Evolutionary conservation across 2,329 filamentous ascomycete species (phyloP).

Genomic region (Colletotrichum orbiculare): DNA sequence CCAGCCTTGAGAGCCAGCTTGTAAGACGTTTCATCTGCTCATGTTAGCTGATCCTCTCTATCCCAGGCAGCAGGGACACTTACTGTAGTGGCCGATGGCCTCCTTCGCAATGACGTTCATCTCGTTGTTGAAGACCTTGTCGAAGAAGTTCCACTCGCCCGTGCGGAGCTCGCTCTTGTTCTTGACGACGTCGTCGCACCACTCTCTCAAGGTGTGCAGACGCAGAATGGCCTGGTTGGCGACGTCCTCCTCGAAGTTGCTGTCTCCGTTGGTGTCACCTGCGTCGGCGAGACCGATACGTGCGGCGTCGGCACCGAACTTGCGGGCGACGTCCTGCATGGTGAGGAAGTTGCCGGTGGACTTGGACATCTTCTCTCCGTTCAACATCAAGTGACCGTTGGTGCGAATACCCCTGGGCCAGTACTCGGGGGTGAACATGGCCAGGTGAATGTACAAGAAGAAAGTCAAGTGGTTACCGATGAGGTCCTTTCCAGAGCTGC

Average conservation of each 20-base stretch:
- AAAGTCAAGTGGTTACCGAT: constrained; percentile 95
- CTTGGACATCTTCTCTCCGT: constrained; percentile 99
- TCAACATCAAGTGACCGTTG: constrained; percentile 93
- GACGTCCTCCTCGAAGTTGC: constrained; percentile 96
- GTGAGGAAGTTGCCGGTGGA: constrained; percentile 98
- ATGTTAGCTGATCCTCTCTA: not conserved
- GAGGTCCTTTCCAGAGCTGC: constrained; percentile 91
- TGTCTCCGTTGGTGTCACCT: constrained; percentile 92
- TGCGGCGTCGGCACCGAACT: constrained; percentile 94
- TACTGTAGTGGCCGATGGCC: constrained; percentile 77
- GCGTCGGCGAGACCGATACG: constrained; percentile 93
- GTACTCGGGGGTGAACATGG: constrained; percentile 87
- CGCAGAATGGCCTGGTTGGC: constrained; percentile 92
- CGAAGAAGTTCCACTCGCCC: constrained; percentile 85
- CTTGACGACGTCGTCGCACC: constrained; percentile 87
- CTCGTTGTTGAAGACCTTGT: constrained; percentile 92
- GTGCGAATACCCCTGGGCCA: constrained; percentile 89
- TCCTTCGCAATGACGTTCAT: constrained; percentile 86
- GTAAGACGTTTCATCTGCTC: constrained; percentile 32
- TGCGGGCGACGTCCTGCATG: constrained; percentile 83
- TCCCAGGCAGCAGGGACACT: not conserved
- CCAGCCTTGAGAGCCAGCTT: constrained; percentile 87
- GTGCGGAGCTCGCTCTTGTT: constrained; percentile 78
- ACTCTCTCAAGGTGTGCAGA: constrained; percentile 76
- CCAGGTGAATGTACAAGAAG: constrained; percentile 88